A percentile compares a stretch with the other conserved stretches of the same genome.
Evolutionary conservation across 306 rosid species (phyloP).

Genomic region (Vicia faba): DNA sequence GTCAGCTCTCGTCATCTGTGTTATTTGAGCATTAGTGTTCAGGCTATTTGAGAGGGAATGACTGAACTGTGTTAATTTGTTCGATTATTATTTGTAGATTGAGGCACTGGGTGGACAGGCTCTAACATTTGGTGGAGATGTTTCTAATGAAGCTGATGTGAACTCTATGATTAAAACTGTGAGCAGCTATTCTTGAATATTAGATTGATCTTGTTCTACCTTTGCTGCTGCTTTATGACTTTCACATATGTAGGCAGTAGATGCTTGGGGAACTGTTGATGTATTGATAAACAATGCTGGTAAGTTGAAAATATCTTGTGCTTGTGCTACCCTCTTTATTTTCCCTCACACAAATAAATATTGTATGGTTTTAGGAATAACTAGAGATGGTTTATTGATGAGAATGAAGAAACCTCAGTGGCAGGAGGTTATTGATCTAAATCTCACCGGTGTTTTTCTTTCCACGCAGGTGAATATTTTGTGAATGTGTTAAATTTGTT

Average conservation of each 20-base stretch:
- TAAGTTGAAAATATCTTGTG: constrained; percentile 36
- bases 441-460: constrained; percentile 92
- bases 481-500: constrained; percentile 14
- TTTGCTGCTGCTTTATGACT: constrained; percentile 44
- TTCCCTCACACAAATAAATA: constrained; percentile 1
- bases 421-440: constrained; percentile 93
- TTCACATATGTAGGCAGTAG: constrained; percentile 65
- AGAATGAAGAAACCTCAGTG: constrained; percentile 95
- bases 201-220: constrained; percentile 38
- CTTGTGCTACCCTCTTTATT: constrained; percentile 12
- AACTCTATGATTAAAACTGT: constrained; percentile 88
- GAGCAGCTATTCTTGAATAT: constrained; percentile 42
- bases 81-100: constrained; percentile 54
- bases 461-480: constrained; percentile 71
- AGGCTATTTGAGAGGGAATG: not conserved
- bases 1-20: constrained; percentile 11
- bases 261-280: constrained; percentile 99
- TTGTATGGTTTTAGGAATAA: constrained; percentile 67
- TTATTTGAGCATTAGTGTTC: constrained; percentile 3
- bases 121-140: constrained; percentile 84
- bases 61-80: constrained; percentile 28
- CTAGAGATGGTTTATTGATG: constrained; percentile 90
- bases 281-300: constrained; percentile 90
- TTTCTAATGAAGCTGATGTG: constrained; percentile 85
- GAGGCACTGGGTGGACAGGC: constrained; percentile 88